phyloP scores from a whole-genome alignment of 768 basidiomycete genomes.

The Lactarius sanguifluus region DNA sequence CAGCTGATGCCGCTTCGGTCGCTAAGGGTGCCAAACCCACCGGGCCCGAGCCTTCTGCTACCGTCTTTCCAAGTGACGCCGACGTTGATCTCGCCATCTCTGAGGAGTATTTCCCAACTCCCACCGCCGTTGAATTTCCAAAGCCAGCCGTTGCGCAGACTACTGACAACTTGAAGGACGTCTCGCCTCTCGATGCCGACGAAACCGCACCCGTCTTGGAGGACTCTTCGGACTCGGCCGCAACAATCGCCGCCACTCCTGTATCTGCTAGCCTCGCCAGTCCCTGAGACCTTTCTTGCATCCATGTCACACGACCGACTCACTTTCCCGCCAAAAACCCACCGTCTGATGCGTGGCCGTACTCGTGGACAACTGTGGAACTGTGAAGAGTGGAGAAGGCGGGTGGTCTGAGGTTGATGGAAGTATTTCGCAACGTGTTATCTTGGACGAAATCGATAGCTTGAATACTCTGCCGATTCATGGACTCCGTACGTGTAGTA shows the following conservation, averaged over 20 bases:
- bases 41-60: not conserved
- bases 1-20: not conserved
- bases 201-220: not conserved
- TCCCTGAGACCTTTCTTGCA: slow-evolving; percentile 8
- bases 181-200: not conserved
- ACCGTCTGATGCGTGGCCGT: not conserved
- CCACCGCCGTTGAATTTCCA: not conserved
- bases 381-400: slow-evolving; percentile 2
- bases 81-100: slow-evolving; percentile 13
- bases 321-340: slow-evolving; percentile 17
- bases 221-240: slow-evolving; percentile 5
- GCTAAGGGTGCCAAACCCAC: not conserved
- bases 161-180: too few relatives aligned
- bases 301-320: slow-evolving; percentile 18
- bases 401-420: slow-evolving; percentile 21
- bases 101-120: not conserved
- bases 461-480: not conserved
- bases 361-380: slow-evolving; percentile 10
- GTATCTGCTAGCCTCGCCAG: not conserved
- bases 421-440: not conserved
- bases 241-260: not conserved
- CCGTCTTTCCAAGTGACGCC: not conserved
- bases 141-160: not conserved
- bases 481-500: too few relatives aligned
- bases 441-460: not conserved